Evolutionary conservation across 257 asterid genomes (phyloP).

Genomic region (Nemophila menziesii): DNA sequence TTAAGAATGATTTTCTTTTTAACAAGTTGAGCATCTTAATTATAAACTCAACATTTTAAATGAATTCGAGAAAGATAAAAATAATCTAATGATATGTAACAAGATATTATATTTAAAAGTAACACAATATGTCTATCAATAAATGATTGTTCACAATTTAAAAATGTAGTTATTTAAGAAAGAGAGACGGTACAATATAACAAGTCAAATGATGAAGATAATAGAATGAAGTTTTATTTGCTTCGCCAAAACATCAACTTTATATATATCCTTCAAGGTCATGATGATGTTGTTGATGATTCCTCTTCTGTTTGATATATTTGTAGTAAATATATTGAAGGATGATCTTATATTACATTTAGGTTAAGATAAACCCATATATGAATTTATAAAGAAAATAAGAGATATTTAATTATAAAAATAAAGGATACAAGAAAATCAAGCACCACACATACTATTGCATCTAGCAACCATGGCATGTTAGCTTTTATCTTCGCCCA

Average conservation of each 20-base stretch:
- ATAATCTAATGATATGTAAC: no score
- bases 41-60: no score
- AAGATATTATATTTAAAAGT: no score
- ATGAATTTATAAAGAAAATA: neutral
- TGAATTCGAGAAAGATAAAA: no score
- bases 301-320: constrained; percentile 16
- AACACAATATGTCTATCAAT: no score
- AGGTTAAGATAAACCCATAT: neutral
- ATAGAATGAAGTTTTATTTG: neutral
- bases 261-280: neutral
- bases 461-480: constrained; percentile 59
- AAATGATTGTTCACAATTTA: no score
- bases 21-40: no score
- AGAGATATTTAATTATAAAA: neutral
- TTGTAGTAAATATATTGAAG: constrained; percentile 37
- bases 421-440: constrained; percentile 46
- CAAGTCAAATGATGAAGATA: neutral
- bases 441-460: constrained; percentile 40
- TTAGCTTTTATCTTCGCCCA: constrained; percentile 35
- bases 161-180: no score
- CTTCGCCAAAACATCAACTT: neutral
- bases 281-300: no score
- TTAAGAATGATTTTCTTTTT: no score
- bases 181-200: neutral
- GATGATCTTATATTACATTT: constrained; percentile 21